Evolutionary conservation across 2,329 filamentous ascomycete genomes (phyloP).

Genomic region (Cryoendolithus antarcticus): DNA sequence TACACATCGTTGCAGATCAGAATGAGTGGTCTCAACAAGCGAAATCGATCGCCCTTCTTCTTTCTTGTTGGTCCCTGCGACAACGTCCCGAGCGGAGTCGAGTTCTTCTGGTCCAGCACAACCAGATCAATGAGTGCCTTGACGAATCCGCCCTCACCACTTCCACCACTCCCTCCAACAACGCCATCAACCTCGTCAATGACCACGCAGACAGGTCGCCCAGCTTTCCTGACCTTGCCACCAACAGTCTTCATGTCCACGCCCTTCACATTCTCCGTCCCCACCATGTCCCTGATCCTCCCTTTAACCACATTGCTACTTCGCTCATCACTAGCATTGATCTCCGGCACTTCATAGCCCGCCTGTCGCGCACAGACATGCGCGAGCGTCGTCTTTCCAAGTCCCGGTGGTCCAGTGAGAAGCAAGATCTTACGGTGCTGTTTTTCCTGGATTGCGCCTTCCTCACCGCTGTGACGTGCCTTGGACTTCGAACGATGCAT

Average conservation of each 20-base stretch:
- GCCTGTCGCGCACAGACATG: constrained; percentile 93
- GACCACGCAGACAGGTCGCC: constrained; percentile 80
- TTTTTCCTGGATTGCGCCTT: constrained; percentile 49
- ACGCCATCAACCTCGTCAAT: constrained; percentile 97
- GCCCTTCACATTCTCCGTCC: constrained; percentile 82
- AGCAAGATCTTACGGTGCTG: constrained; percentile 78
- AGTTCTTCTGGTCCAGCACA: constrained; percentile 73
- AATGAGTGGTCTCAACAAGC: constrained; percentile 75
- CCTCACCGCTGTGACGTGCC: constrained; percentile 35
- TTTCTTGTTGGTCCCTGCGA: constrained; percentile 31
- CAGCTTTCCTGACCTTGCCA: constrained; percentile 55
- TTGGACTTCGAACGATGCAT: constrained; percentile 45
- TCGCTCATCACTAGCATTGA: constrained; percentile 94
- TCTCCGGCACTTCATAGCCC: constrained; percentile 91
- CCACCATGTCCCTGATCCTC: constrained; percentile 79
- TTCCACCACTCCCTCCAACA: constrained; percentile 61
- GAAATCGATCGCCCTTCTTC: constrained; percentile 76
- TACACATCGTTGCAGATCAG: constrained; percentile 97
- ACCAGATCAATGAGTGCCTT: constrained; percentile 89
- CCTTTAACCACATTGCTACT: constrained; percentile 82
- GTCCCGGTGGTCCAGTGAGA: constrained; percentile 77
- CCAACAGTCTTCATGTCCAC: constrained; percentile 42
- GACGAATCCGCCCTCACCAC: constrained; percentile 82
- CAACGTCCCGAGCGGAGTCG: constrained; percentile 24
- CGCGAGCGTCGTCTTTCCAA: constrained; percentile 91